Evolutionary conservation across 2,329 filamentous ascomycete genomes (phyloP).

Genomic region (Cladophialophora immunda): DNA sequence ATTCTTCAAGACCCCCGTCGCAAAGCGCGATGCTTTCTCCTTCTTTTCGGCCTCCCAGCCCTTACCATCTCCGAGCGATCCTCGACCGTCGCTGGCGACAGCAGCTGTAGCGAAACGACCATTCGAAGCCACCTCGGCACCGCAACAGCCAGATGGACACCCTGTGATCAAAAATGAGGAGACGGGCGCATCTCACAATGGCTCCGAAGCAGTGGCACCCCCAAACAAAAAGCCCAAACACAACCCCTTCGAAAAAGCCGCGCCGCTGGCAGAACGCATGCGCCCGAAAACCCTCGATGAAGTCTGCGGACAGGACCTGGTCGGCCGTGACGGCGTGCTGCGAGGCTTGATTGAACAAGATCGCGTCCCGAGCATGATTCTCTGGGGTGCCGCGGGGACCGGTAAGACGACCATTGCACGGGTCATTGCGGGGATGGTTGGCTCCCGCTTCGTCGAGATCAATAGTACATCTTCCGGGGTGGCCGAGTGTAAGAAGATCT

Average conservation of each 20-base stretch:
- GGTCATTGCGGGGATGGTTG: constrained; percentile 83
- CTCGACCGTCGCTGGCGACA: constrained; percentile 6
- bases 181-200: constrained; percentile 4
- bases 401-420: constrained; percentile 78
- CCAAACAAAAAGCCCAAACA: constrained; percentile 71
- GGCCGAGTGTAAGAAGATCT: constrained; percentile 90
- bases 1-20: constrained; percentile 63
- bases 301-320: constrained; percentile 89
- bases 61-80: constrained; percentile 25
- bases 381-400: constrained; percentile 69
- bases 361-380: constrained; percentile 90
- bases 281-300: constrained; percentile 83
- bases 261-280: constrained; percentile 93
- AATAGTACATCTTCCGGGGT: constrained; percentile 91
- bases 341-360: constrained; percentile 86
- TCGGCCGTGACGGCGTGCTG: constrained; percentile 83
- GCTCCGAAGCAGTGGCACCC: constrained; percentile 15
- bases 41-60: constrained; percentile 35
- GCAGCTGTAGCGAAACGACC: constrained; percentile 17
- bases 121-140: constrained; percentile 15
- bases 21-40: constrained; percentile 47
- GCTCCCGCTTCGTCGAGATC: constrained; percentile 90
- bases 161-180: neutral
- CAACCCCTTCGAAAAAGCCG: constrained; percentile 68
- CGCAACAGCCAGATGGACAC: constrained; percentile 12